Evolutionary conservation across 2,329 filamentous ascomycete species (phyloP), one percentile per base, ranked within the genome.

Genomic region (Colletotrichum gloeosporioides): DNA sequence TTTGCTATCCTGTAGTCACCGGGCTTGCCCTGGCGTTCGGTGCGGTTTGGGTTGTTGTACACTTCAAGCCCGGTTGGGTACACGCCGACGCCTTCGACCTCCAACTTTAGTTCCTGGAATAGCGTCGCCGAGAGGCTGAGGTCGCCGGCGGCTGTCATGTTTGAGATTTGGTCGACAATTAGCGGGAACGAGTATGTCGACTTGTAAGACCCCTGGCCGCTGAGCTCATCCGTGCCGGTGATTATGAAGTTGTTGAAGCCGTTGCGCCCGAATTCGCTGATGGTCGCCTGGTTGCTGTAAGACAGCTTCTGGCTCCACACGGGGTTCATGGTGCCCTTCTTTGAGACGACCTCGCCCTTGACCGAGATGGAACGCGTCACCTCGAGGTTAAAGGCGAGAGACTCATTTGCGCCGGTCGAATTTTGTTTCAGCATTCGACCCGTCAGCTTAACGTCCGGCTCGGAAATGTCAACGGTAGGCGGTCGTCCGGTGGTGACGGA

Each of bases 51-150:
- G 6, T 82, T 73, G 29, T 84, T 79, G 78, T 93, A 93, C 0
- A 89, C 90, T 78, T 93, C 90, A 4, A 93, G 83, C 3, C 91
- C 92, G 0, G 88, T 91, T 1, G 93, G 90, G 67, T 94, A 89
- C 8, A 88, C 85, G 7, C 85, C 80, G 7, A 80, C 78, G 12
- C 88, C 88, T 1, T 78, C 73, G 2, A 88, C 80, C 22, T 83
- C 81, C 36, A 87, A 76, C 8, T 82, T 73, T 55, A 88, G 80
- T 2, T 86, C 86, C 77, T 90, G 88, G 31, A 85, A 80, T 1
- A 89, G 78, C 49, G 82, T 77, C 2, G 86, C 87, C 78, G 80
- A 84, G 67, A 91, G 83, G n/a, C 85, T 87, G 69, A 89, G 83
- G 78, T 89, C 87, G 16, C 87, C 87, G 31, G 85, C 81, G 4